phyloP scores from a whole-genome alignment of 2,329 filamentous ascomycete genomes.

The Lasiodiplodia citricola region DNA sequence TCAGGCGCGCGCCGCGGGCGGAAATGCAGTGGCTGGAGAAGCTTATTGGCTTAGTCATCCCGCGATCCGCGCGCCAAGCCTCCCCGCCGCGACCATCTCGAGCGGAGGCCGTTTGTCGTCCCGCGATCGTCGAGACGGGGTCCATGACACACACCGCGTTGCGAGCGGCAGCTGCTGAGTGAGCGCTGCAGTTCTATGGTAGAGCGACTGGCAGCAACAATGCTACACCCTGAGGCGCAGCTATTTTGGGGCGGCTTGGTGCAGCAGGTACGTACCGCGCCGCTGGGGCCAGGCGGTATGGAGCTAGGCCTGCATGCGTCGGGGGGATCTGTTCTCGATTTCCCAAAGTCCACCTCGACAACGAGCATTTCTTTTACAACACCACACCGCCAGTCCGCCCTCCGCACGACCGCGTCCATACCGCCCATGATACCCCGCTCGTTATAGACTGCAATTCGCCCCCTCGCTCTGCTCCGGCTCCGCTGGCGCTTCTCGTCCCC shows the following conservation, averaged over 20 bases:
- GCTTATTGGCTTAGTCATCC: slow-evolving; percentile 16
- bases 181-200: too few species aligned
- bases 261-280: slow-evolving; percentile 14
- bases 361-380: slow-evolving; percentile 13
- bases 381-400: slow-evolving; percentile 7
- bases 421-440: slow-evolving; percentile 16
- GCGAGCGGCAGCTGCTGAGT: too few species aligned
- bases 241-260: neutral
- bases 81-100: neutral
- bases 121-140: neutral
- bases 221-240: neutral
- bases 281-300: slow-evolving; percentile 16
- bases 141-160: neutral
- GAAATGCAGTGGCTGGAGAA: slow-evolving; percentile 24
- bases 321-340: slow-evolving; percentile 23
- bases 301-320: slow-evolving; percentile 23
- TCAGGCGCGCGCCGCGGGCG: neutral
- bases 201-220: neutral
- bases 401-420: neutral
- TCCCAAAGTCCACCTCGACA: slow-evolving; percentile 68
- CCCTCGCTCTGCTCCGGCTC: slow-evolving; percentile 7
- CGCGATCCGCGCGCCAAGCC: slow-evolving; percentile 24
- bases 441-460: slow-evolving; percentile 22
- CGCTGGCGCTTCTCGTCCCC: neutral
- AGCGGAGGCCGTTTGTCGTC: neutral